A percentile compares a stretch with the other conserved stretches of the same genome.
Evolutionary conservation across 148 eudicot species (phyloP).

Genomic region (Gaultheria prostrata): DNA sequence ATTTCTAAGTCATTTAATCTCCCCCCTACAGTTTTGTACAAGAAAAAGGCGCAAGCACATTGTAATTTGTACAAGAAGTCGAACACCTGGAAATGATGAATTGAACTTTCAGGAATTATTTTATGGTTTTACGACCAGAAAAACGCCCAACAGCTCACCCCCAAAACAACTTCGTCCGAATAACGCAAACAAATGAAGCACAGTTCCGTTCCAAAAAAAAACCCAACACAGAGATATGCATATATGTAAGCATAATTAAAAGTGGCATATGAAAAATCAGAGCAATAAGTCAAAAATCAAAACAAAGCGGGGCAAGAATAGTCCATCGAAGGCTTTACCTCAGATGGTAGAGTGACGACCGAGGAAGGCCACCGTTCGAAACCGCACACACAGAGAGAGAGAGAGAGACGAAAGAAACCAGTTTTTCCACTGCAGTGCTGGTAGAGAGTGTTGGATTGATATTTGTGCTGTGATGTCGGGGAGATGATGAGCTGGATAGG

Average conservation of each 20-base stretch:
- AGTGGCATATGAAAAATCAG: not conserved
- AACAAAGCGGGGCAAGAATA: not conserved
- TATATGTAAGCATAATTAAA: not conserved
- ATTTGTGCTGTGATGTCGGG: not conserved
- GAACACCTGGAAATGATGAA: not conserved
- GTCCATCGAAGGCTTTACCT: not conserved
- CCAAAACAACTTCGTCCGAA: not conserved
- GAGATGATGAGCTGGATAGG: not conserved
- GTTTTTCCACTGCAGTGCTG: not conserved
- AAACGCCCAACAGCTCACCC: not conserved
- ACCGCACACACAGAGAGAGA: not conserved
- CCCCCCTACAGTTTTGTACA: not conserved
- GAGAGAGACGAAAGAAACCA: not conserved
- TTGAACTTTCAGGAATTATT: not conserved
- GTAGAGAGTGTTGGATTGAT: not conserved
- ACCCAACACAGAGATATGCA: not conserved
- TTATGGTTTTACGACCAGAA: not conserved
- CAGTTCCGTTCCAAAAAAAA: not conserved
- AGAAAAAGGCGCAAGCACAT: not conserved
- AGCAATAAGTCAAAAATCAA: not conserved
- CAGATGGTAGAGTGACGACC: not conserved
- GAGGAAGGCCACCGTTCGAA: not conserved
- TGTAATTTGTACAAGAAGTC: not conserved
- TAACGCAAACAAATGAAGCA: not conserved
- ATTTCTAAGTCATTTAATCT: not conserved